Percentiles rank a stretch among this genome's conserved stretches.
These are phyloP conservation scores for Papiliotrema terrestris DNA, from an alignment of 1,284 basidiomycete species.

Conservation along the genomic window DNA sequence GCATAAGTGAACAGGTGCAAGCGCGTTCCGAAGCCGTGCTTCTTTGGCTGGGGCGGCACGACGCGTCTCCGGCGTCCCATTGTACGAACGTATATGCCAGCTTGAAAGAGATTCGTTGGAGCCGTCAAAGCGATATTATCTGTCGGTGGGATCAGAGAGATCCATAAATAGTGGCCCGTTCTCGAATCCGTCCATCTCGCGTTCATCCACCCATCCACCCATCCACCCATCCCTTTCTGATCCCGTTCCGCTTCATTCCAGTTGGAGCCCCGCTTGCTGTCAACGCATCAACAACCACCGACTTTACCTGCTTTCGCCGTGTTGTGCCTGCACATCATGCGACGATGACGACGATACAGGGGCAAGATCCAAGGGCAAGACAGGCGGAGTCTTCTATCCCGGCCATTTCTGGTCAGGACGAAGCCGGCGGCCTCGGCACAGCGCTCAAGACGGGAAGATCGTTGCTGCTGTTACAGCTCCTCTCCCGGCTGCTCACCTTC, in stretches of 20 bases:
- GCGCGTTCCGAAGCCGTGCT: constrained; percentile 10
- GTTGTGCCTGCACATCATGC: too few relatives aligned
- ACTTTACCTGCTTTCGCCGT: too few relatives aligned
- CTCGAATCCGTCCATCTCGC: neutral
- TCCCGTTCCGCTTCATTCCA: too few relatives aligned
- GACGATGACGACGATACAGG: too few relatives aligned
- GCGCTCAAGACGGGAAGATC: constrained; percentile 58
- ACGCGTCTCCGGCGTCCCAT: neutral
- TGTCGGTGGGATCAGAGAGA: neutral
- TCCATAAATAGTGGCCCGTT: too few relatives aligned
- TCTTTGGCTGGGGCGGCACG: neutral
- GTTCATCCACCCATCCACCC: neutral
- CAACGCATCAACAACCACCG: neutral
- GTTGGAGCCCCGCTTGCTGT: neutral
- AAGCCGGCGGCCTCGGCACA: constrained; percentile 6
- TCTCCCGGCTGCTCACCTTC: constrained; percentile 81
- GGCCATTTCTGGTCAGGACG: too few relatives aligned
- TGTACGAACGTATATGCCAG: neutral
- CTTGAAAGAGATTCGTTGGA: too few relatives aligned
- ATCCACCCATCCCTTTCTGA: too few relatives aligned
- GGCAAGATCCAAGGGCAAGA: too few relatives aligned
- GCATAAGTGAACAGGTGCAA: constrained; percentile 33
- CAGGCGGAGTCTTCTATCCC: too few relatives aligned
- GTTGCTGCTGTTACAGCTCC: constrained; percentile 79
- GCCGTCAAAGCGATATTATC: neutral